phyloP scores from a whole-genome alignment of 768 basidiomycete species.

The Termitomyces sp. region DNA sequence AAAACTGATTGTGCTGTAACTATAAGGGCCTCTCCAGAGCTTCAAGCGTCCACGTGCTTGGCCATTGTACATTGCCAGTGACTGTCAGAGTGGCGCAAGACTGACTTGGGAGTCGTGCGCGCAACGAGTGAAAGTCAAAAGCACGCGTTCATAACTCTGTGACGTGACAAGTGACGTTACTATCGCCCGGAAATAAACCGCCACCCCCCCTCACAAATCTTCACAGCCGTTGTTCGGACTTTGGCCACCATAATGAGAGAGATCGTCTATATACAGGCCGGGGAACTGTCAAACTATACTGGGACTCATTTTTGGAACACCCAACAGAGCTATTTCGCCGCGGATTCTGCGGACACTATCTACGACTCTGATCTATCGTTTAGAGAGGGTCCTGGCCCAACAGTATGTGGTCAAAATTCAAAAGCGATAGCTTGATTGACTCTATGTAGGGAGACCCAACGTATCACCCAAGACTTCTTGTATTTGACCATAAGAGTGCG shows the following conservation, averaged over 20 bases:
- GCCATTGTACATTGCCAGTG: too few relatives aligned
- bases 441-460: conserved; percentile 36
- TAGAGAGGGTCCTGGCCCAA: conserved; percentile 46
- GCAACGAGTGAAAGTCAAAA: too few relatives aligned
- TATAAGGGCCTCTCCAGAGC: too few relatives aligned
- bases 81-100: too few relatives aligned
- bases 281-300: conserved; percentile 56
- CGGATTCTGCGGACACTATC: conserved; percentile 35
- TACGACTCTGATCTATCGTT: conserved; percentile 60
- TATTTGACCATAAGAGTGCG: conserved; percentile 65
- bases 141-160: too few relatives aligned
- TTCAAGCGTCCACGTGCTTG: too few relatives aligned
- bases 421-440: neutral
- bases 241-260: conserved; percentile 50
- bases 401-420: conserved; percentile 30
- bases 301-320: conserved; percentile 84
- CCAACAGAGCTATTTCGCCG: conserved; percentile 63
- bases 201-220: neutral
- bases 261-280: conserved; percentile 76
- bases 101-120: too few relatives aligned
- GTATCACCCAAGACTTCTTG: conserved; percentile 57
- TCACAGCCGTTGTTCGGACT: neutral
- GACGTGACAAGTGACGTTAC: conserved; percentile 12
- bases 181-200: conserved; percentile 3
- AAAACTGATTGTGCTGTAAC: too few relatives aligned